These are phyloP conservation scores for Parachaetomium inaequale DNA, from an alignment of 495 filamentous ascomycete genomes.

Conservation along the genomic window DNA sequence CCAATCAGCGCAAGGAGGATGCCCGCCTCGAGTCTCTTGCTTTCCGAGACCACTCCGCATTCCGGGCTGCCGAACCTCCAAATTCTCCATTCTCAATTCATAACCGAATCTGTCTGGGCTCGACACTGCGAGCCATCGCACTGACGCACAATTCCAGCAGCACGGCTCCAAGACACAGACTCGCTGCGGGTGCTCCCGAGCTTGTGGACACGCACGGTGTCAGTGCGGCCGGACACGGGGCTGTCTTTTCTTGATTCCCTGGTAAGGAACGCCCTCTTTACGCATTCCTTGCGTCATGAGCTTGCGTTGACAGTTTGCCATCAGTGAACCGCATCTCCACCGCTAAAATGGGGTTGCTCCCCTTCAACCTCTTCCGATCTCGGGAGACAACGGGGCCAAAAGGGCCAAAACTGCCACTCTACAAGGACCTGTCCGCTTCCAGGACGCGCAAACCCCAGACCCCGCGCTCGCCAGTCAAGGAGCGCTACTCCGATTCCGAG, in stretches of 20 bases:
- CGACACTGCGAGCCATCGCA: too few relatives aligned
- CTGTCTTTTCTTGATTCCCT: neutral
- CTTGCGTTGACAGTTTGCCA: neutral
- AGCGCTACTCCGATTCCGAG: conserved; percentile 44
- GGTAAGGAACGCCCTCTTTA: neutral
- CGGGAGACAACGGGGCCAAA: conserved; percentile 35
- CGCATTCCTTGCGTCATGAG: neutral
- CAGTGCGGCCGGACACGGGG: neutral
- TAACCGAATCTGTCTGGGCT: too few relatives aligned
- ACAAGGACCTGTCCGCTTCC: conserved; percentile 34
- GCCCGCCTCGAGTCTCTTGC: neutral
- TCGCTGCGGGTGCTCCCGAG: too few relatives aligned
- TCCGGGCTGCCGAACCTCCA: neutral
- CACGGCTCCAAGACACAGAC: too few relatives aligned
- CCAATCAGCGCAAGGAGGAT: conserved; percentile 8
- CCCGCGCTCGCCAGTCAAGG: conserved; percentile 34
- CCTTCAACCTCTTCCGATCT: conserved; percentile 33
- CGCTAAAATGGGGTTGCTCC: conserved; percentile 28
- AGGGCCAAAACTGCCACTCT: conserved; percentile 41
- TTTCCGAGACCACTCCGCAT: neutral
- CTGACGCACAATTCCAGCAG: neutral
- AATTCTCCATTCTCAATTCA: neutral
- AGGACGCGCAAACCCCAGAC: conserved; percentile 5
- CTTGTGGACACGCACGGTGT: neutral
- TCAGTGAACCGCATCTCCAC: neutral